Base-by-base conservation (phyloP, 257 asterid genomes). In the Sherardia arvensis region DNA sequence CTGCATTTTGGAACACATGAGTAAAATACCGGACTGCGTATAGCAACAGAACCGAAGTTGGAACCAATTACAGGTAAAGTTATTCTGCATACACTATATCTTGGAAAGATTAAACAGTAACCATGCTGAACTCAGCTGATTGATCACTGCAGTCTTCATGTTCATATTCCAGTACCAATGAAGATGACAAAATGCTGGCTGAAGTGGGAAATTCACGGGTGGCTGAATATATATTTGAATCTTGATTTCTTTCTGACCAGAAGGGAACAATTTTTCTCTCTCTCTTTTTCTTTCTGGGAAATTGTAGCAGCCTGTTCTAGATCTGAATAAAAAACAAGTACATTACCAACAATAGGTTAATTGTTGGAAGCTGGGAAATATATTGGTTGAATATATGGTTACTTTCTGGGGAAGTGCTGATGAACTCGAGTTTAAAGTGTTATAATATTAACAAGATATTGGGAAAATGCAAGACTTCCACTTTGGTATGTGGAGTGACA, bases 321-420 rank as follows among this genome's bases (percentile, higher is more conserved):
- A 36, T 36, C 6, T n/a, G n/a, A n/a, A n/a, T n/a, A n/a, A n/a
- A 65, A 22, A 22, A 17, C 40, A 57, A 33, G 43, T 65, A 40
- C 20, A 36, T 17, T 40, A 2, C 5, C 55, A 28, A 5, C 33
- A 71, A 40, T 6, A 26, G 56, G 27, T 64, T n/a, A 64, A 7
- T 69, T 69, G 71, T 72, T 67, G 84, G 67, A 70, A 60, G 70
- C 67, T 30, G 80, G 62, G 78, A 74, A 34, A 48, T 43, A 51
- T 69, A 45, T 62, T 49, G 57, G 68, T 64, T 49, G 49, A 64
- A 30, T 30, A 65, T 51, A 33, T 36, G 48, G 48, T 26, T 25
- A 64, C 68, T 64, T 65, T 65, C 69, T 65, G 69, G 69, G 62
- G 61, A 49, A 65, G 73, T 61, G 74, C 59, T 70, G 67, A 67